Percentiles rank a stretch among this genome's conserved stretches.
Evolutionary conservation across 2,329 filamentous ascomycete genomes (phyloP).

Genomic region (Venturia asperata): DNA sequence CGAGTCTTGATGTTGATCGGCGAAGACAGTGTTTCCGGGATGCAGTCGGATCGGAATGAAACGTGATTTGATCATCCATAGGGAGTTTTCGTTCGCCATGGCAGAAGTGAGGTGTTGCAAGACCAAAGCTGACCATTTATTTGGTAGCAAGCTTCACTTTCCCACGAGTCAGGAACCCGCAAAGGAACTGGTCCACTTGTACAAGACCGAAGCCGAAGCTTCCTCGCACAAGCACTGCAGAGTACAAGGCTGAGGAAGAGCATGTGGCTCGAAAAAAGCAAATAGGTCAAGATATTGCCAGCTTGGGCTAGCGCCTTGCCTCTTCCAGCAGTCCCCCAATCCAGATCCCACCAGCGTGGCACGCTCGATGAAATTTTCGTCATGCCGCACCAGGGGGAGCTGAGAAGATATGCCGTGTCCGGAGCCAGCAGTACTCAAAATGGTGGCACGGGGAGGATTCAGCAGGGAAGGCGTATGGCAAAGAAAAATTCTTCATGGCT

Average conservation of each 20-base stretch:
- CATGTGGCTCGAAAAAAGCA: not conserved
- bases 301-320: conserved; percentile 1
- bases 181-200: not conserved
- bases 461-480: not conserved
- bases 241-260: not conserved
- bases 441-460: not conserved
- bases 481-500: not conserved
- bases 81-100: too few relatives aligned
- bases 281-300: not conserved
- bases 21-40: too few relatives aligned
- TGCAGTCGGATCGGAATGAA: too few relatives aligned
- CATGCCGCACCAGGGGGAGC: not conserved
- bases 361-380: conserved; percentile 3
- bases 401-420: not conserved
- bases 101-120: too few relatives aligned
- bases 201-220: not conserved
- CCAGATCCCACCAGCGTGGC: not conserved
- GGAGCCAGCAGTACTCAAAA: not conserved
- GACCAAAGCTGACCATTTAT: too few relatives aligned
- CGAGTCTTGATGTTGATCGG: not conserved
- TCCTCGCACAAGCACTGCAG: not conserved
- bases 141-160: not conserved
- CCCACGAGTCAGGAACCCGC: not conserved
- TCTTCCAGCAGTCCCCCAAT: not conserved
- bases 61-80: too few relatives aligned